Base-by-base conservation (phyloP, 805 yeast species). In the Saccharomyces kudriavzevii region DNA sequence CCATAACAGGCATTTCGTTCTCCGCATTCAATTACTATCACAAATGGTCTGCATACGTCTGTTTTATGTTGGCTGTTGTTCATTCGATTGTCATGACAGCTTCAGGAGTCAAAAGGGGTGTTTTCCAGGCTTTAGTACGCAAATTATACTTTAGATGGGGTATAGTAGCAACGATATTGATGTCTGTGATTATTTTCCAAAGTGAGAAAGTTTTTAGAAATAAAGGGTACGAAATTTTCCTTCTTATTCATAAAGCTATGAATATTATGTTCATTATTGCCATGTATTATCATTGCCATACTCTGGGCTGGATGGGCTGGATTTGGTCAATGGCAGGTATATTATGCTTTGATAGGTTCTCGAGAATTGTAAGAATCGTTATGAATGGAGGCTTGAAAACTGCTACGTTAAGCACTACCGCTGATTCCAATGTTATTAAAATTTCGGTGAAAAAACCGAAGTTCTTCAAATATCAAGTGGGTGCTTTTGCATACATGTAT, bases 21-120 rank as follows among this genome's bases (percentile, higher is more conserved):
- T 70, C 82, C 13, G 76, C 85, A 1, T 86, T 87, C 70, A 74
- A 81, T 60, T 70, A 74, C 28, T 79, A 78, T 62, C 96, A 89
- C 69, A 83, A 77, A 65, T 83, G 88, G 86, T 68, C 77, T 48
- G 85, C 87, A 1, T 72, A 84, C 58, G 71, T 77, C 0, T 70
- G 76, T 59, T 69, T 77, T 8, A 58, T 79, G n/a, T 68, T 81
- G 52, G 76, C 77, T 5, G 59, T 82, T 31, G 70, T 84, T 17
- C 94, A 87, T 62, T 77, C 79, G 6, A 71, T 77, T 25, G 78
- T 80, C 22, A 80, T 83, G 79, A 81, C 87, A 0, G 62, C 60
- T 57, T 71, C 80, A 72, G 52, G 76, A 49, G 49, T 68, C 54
- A 52, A 72, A 62, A 72, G 71, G 61, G 75, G 80, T 50, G 75